Evolutionary conservation across 768 basidiomycete genomes (phyloP), one percentile per base, ranked within the genome.

Genomic region (Plicaturopsis crispa): DNA sequence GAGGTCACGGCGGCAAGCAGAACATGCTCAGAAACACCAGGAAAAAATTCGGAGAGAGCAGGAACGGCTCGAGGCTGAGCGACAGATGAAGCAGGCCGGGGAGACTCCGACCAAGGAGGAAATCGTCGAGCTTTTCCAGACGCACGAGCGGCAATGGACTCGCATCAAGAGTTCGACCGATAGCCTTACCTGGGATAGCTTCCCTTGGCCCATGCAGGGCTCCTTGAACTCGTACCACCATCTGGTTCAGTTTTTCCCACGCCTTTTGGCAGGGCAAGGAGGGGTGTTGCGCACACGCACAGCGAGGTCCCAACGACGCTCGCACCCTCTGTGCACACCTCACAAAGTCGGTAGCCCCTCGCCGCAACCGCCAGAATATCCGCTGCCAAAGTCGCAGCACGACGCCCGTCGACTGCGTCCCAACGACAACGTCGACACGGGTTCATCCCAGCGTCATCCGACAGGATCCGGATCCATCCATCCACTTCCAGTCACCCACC

Each of bases 31-130:
- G 33, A 65, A 70, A 43, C 84, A 82, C 52, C 76, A 80, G 50
- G 82, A 84, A 62, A 65, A 65, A 38, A 86, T 84, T 60, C 72
- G 72, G 31, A 67, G 66, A 41, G 79, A 84, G 53, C 81, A 86
- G 53, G 80, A 81, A 53, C 63, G 67, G 31, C 31, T 70, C 37
- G 65, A 75, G 42, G 8, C 14, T 30, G 53, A 56, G 40, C 40
- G 46, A 17, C 50, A 52, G 31, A 50, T 51, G 24, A 12, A 13
- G 16, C 38, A 54, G 33, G 38, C 55, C 1, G 67, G 72, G n/a
- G 70, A 64, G 42, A 65, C 66, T 19, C 56, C 77, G 51, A 66
- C 67, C 45, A 75, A 70, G 44, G 77, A 82, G 38, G 77, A 82
- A 4, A 57, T 80, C 26, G 49, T 66, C 21, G 66, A 66, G 43